Base-by-base conservation (phyloP, 2,329 filamentous ascomycete genomes). In the Harringtonia lauricola region DNA sequence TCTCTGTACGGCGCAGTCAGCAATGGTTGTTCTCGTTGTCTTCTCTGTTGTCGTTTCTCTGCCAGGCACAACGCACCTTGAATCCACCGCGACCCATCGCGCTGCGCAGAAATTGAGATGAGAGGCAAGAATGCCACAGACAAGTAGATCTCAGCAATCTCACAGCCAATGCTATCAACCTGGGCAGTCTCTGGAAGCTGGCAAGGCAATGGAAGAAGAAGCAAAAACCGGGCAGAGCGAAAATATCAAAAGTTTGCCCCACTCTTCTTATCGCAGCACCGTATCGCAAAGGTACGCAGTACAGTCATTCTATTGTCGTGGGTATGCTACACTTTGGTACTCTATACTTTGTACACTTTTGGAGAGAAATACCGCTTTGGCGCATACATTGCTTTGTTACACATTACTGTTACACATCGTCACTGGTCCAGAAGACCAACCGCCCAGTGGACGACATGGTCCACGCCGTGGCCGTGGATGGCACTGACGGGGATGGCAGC, bases 401-500 rank as follows among this genome's bases (percentile, higher is more conserved):
- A 39, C 13, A 43, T 35, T 22, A 22, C 22, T 13, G 26, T 45
- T n/a, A n/a, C n/a, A n/a, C n/a, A n/a, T n/a, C n/a, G 10, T 26
- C 24, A 47, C 30, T 31, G 68, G 49, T 81, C 74, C 45, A 90
- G 62, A 44, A 90, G 58, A 15, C 77, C 76, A 40, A 88, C 72
- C 2, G 81, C 83, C 68, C 84, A 79, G 53, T 86, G 78, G 18
- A 85, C 73, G 44, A 92, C 79, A 36, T 73, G 68, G 42, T 87
- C 78, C 9, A 94, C 81, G 3, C 90, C 89, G 59, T 95, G 81
- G 6, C 84, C 86, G 46, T 82, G 76, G 49, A 95, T 94, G 39
- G 90, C 92, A 59, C 89, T 94, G 39, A 96, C 80, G 0, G 92
- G 92, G 47, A 96, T 79, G 18, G 77, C 84, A 19, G 74, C 69